Conservation (phyloP, 2,329 filamentous ascomycete species). For the Colletotrichum euphorbiae region DNA sequence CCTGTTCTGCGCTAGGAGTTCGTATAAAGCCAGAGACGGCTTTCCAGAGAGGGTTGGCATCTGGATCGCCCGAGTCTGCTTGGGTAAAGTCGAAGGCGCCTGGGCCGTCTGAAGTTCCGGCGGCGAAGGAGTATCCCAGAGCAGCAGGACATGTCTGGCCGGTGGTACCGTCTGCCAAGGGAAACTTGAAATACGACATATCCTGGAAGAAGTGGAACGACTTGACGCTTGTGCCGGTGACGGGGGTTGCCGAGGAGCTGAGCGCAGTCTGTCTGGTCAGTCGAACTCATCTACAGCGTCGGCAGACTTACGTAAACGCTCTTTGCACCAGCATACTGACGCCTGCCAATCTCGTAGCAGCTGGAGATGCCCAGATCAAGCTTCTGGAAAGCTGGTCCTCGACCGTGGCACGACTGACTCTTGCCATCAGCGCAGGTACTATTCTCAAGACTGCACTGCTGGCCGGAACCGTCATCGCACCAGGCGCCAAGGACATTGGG, state of each 20-base stretch:
- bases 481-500: constrained; percentile 90
- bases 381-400: constrained; percentile 75
- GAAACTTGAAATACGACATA: constrained; percentile 80
- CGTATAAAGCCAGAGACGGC: constrained; percentile 80
- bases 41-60: constrained; percentile 80
- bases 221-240: constrained; percentile 76
- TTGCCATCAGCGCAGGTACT: constrained; percentile 83
- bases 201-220: constrained; percentile 89
- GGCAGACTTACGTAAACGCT: constrained; percentile 50
- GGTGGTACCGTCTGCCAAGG: constrained; percentile 76
- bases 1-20: constrained; percentile 75
- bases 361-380: constrained; percentile 79
- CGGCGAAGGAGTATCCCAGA: constrained; percentile 91
- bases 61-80: constrained; percentile 78
- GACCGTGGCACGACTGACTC: constrained; percentile 77
- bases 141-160: constrained; percentile 87
- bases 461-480: constrained; percentile 85
- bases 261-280: constrained; percentile 63
- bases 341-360: constrained; percentile 79
- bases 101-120: constrained; percentile 91
- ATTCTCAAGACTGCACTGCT: constrained; percentile 79
- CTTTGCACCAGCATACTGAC: constrained; percentile 74
- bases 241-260: constrained; percentile 56
- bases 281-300: constrained; percentile 43
- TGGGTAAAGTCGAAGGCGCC: constrained; percentile 95